A percentile compares a stretch with the other conserved stretches of the same genome.
phyloP scores from a whole-genome alignment of 768 basidiomycete genomes.

The Tylopilus subfusipes region DNA sequence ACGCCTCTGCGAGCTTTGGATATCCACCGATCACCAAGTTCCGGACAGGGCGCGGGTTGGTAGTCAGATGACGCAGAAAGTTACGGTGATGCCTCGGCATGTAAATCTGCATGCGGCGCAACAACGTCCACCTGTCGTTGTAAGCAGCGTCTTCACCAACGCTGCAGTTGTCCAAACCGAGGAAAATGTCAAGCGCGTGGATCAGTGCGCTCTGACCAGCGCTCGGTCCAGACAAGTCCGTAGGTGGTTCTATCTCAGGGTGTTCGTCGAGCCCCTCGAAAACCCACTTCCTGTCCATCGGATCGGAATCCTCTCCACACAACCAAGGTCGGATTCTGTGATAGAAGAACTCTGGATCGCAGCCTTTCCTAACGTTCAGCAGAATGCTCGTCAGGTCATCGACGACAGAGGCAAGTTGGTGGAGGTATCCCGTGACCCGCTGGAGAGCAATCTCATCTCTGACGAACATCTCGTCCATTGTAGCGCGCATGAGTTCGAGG shows the following conservation, averaged over 20 bases:
- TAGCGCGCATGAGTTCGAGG: slow-evolving; percentile 78
- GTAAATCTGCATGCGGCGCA: slow-evolving; percentile 72
- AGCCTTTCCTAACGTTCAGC: slow-evolving; percentile 59
- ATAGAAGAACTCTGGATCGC: slow-evolving; percentile 73
- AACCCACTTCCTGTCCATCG: slow-evolving; percentile 42
- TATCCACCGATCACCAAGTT: slow-evolving; percentile 41
- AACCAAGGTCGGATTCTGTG: slow-evolving; percentile 78
- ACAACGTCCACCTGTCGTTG: slow-evolving; percentile 40
- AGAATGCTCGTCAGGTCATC: slow-evolving; percentile 60
- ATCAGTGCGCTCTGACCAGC: slow-evolving; percentile 82
- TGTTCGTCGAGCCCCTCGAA: slow-evolving; percentile 60
- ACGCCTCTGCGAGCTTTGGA: slow-evolving; percentile 44
- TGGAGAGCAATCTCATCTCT: slow-evolving; percentile 60
- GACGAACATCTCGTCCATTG: slow-evolving; percentile 87
- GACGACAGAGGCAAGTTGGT: slow-evolving; percentile 60
- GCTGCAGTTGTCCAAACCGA: slow-evolving; percentile 56
- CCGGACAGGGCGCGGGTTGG: slow-evolving; percentile 59
- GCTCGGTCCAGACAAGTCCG: slow-evolving; percentile 69
- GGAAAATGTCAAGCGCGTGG: slow-evolving; percentile 68
- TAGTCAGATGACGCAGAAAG: slow-evolving; percentile 67
- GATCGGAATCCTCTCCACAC: slow-evolving; percentile 60
- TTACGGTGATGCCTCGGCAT: slow-evolving; percentile 80
- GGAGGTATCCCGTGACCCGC: slow-evolving; percentile 64
- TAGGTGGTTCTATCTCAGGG: slow-evolving; percentile 40
- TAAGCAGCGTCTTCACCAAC: slow-evolving; percentile 9